Evolutionary conservation across 176 grass and related monocot genomes (phyloP), one percentile per base, ranked within the genome.

Genomic region (Musa acuminata): DNA sequence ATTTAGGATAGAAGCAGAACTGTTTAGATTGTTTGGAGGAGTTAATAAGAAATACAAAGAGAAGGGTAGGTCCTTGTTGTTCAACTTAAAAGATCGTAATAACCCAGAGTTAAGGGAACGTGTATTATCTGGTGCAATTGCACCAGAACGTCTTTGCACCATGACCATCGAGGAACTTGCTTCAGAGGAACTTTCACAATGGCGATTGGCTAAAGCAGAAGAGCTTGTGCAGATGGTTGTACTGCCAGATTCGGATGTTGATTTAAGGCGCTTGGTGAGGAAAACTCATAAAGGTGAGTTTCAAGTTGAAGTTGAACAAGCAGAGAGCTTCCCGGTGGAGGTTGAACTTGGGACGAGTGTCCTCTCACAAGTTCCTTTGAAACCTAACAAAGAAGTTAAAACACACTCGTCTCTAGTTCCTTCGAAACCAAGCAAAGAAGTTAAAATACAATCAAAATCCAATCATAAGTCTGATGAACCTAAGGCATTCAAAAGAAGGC

Each of bases 271-370:
- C 24, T 72, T 91, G 55, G 89, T 90, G 21, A 96, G 72, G 35
- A 96, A 96, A 81, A 88, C 93, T 9, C 93, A 96, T 55, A 92
- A 92, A 78, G 93, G 89, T 52, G 89, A 96, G 78, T 88, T 90
- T 88, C 79, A 77, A 80, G 81, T 96, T 81, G 86, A 92, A 72
- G 65, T 92, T 60, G 93, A 92, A 53, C 87, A 92, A 66, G 79
- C 58, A 50, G 85, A 92, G 75, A 55, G 62, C 49, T 76, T 92
- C 23, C 87, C 85, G 21, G 51, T 75, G n/a, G 83, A 80, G 49
- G 83, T 74, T 81, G 89, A 83, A 66, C 78, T 92, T 49, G 71
- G 84, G 68, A 72, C 75, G 17, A 59, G 75, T 77, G 77, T 72
- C 16, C 29, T 81, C 71, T 79, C 83, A 51, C 49, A 65, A 69